phyloP scores from a whole-genome alignment of 2,329 filamentous ascomycete species.

The Verticillium isaacii region DNA sequence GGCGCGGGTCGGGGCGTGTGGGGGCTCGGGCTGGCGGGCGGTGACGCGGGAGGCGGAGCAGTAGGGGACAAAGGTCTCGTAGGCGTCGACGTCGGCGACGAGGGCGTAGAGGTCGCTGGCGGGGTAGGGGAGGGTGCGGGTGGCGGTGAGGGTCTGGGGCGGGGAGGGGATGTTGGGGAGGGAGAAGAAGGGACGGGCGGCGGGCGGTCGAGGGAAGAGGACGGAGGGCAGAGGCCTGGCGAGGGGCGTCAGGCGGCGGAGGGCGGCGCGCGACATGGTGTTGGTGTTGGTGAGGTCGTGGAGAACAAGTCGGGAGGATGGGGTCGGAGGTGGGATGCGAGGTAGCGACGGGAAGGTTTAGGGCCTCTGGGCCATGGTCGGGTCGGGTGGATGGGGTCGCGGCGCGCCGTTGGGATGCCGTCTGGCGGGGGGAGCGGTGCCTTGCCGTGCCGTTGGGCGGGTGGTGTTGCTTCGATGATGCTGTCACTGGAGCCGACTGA shows the following conservation, averaged over 20 bases:
- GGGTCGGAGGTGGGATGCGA: not conserved
- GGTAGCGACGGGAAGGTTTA: not conserved
- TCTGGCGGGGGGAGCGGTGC: not conserved
- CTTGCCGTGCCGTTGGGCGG: too few relatives aligned
- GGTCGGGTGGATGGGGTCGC: not conserved
- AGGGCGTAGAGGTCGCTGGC: slow-evolving; percentile 69
- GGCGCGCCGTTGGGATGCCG: not conserved
- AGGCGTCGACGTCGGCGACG: slow-evolving; percentile 83
- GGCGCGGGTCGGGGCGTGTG: slow-evolving; percentile 61
- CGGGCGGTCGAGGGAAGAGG: not conserved
- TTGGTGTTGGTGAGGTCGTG: not conserved
- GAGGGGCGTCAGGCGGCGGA: slow-evolving; percentile 3
- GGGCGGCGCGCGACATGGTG: slow-evolving; percentile 1
- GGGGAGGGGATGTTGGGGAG: slow-evolving; percentile 17
- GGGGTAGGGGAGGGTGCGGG: slow-evolving; percentile 72
- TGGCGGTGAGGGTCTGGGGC: slow-evolving; percentile 64
- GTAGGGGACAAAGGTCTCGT: slow-evolving; percentile 87
- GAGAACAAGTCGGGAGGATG: not conserved
- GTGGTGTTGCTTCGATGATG: not conserved
- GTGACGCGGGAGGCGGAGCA: slow-evolving; percentile 76
- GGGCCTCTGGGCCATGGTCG: not conserved
- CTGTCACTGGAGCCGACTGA: not conserved
- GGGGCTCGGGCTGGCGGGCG: slow-evolving; percentile 28
- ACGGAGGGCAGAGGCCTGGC: not conserved
- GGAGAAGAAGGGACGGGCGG: slow-evolving; percentile 12